Percentiles rank a stretch among this genome's conserved stretches.
Evolutionary conservation across 345 rosid genomes (phyloP).

Genomic region (Salix koriyanagi): DNA sequence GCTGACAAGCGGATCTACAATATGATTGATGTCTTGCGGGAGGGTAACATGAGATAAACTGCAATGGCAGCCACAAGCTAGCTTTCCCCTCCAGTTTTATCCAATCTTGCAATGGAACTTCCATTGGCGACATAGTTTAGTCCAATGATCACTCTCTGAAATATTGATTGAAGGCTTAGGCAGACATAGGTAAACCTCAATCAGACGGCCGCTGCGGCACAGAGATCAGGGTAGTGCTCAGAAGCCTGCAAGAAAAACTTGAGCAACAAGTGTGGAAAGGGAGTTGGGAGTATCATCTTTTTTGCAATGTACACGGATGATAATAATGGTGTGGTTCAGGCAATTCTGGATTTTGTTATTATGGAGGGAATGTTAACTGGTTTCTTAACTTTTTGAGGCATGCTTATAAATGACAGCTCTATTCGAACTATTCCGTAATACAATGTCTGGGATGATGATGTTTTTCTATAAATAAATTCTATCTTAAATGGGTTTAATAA

Average conservation of each 20-base stretch:
- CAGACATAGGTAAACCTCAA: too few relatives aligned
- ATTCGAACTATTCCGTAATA: too few relatives aligned
- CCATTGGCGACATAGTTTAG: background rate
- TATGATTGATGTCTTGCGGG: conserved; percentile 80
- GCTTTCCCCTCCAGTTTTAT: background rate
- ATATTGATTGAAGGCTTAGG: too few relatives aligned
- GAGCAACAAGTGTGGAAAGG: background rate
- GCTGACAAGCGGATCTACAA: conserved; percentile 70
- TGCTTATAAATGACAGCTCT: too few relatives aligned
- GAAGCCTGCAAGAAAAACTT: background rate
- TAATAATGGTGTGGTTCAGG: background rate
- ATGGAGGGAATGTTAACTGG: background rate
- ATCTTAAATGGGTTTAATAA: too few relatives aligned
- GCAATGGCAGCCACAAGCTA: background rate
- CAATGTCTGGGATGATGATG: too few relatives aligned
- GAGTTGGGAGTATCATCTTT: background rate
- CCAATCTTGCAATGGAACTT: background rate
- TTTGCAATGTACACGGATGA: background rate
- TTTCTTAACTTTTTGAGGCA: too few relatives aligned
- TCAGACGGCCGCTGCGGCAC: too few relatives aligned
- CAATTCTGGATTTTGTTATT: background rate
- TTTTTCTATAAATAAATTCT: too few relatives aligned
- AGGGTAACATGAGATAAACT: conserved; percentile 65
- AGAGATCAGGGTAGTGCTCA: background rate
- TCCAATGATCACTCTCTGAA: too few relatives aligned